These are phyloP conservation scores for Trebouxia sp. DNA, from an alignment of 139 green algal species.

Conservation along the genomic window DNA sequence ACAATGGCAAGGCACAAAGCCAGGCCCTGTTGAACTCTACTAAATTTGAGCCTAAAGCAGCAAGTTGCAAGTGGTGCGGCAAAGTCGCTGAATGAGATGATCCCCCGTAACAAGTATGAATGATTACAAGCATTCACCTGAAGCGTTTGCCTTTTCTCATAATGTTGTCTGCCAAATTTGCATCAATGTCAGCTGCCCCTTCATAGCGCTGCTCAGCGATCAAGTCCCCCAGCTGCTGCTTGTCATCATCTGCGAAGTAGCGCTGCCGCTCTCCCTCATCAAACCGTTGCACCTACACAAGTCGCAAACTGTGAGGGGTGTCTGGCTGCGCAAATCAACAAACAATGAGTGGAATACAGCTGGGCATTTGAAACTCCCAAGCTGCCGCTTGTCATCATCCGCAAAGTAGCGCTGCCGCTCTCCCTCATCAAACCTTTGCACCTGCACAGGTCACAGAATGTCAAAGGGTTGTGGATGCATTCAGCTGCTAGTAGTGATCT, in stretches of 20 bases:
- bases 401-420: slow-evolving; percentile 75
- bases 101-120: background rate
- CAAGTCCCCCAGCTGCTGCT: slow-evolving; percentile 66
- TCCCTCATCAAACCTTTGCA: slow-evolving; percentile 41
- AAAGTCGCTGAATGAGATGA: background rate
- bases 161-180: slow-evolving; percentile 78
- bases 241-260: slow-evolving; percentile 87
- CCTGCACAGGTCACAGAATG: background rate
- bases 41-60: background rate
- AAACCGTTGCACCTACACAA: slow-evolving; percentile 7
- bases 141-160: slow-evolving; percentile 35
- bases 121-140: background rate
- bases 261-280: slow-evolving; percentile 56
- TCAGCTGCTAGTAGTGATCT: too few relatives aligned
- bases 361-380: too few relatives aligned
- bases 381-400: slow-evolving; percentile 69
- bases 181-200: slow-evolving; percentile 70
- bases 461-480: too few relatives aligned
- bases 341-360: too few relatives aligned
- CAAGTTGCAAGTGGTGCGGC: background rate
- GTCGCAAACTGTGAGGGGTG: background rate
- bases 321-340: too few relatives aligned
- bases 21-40: background rate
- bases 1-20: too few relatives aligned
- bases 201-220: slow-evolving; percentile 68